Evolutionary conservation across 2,329 filamentous ascomycete genomes (phyloP).

Genomic region (Xylariaceae sp.): DNA sequence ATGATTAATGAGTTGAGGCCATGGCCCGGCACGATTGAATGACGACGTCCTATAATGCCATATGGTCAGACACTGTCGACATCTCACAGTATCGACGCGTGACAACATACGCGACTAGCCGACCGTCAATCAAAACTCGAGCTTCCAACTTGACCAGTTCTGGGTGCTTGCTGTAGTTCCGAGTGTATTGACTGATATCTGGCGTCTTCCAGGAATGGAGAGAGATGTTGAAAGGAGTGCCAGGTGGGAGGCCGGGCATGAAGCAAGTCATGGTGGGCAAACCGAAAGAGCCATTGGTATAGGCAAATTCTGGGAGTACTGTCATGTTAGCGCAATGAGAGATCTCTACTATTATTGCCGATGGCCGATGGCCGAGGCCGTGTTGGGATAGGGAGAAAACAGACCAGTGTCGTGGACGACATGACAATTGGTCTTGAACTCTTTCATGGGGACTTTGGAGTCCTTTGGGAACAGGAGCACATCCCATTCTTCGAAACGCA

Average conservation of each 20-base stretch:
- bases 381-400: not conserved
- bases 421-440: slow-evolving; percentile 76
- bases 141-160: slow-evolving; percentile 58
- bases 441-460: slow-evolving; percentile 66
- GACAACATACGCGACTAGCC: slow-evolving; percentile 51
- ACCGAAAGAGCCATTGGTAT: slow-evolving; percentile 42
- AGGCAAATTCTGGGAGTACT: slow-evolving; percentile 43
- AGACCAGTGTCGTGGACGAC: slow-evolving; percentile 50
- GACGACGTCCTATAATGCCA: slow-evolving; percentile 45
- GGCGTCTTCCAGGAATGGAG: slow-evolving; percentile 68
- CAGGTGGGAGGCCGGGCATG: slow-evolving; percentile 56
- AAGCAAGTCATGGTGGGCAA: slow-evolving; percentile 68
- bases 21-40: slow-evolving; percentile 45
- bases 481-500: slow-evolving; percentile 87
- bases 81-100: not conserved
- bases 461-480: slow-evolving; percentile 69
- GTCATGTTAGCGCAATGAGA: slow-evolving; percentile 1
- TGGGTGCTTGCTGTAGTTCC: slow-evolving; percentile 49
- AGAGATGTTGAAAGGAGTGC: slow-evolving; percentile 62
- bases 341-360: slow-evolving; percentile 4
- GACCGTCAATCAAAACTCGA: slow-evolving; percentile 63
- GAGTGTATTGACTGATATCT: slow-evolving; percentile 51
- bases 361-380: not conserved
- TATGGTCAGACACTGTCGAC: slow-evolving; percentile 1
- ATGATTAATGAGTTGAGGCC: slow-evolving; percentile 46